Percentiles rank a stretch among this genome's conserved stretches.
These are phyloP conservation scores for Pecoramyces ruminantium DNA, from an alignment of 192 early-diverging fungal genomes.

Conservation along the genomic window DNA sequence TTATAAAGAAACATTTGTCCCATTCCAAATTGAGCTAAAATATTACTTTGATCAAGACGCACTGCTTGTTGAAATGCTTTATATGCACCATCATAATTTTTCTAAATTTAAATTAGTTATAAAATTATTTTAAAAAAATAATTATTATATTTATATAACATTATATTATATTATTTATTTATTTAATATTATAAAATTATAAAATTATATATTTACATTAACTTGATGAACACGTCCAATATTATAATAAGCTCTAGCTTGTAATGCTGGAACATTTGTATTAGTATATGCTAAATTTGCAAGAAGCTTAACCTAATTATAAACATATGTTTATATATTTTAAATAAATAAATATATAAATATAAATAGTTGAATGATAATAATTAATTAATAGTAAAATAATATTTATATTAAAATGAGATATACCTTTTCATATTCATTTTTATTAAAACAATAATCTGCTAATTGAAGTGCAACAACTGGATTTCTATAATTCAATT, in stretches of 20 bases:
- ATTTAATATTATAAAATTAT: too few species aligned
- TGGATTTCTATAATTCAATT: neutral
- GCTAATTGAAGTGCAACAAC: neutral
- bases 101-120: neutral
- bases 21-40: constrained; percentile 52
- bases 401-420: too few species aligned
- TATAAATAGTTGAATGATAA: too few species aligned
- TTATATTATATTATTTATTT: neutral
- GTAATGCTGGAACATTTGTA: neutral
- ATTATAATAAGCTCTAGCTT: neutral
- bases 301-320: neutral
- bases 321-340: too few species aligned
- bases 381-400: too few species aligned
- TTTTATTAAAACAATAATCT: neutral
- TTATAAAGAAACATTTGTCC: constrained; percentile 51
- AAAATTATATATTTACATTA: neutral
- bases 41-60: constrained; percentile 44
- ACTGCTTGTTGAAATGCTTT: constrained; percentile 48
- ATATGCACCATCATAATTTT: constrained; percentile 53
- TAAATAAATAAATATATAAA: too few species aligned
- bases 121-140: too few species aligned
- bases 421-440: neutral
- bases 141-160: too few species aligned
- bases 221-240: neutral
- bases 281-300: neutral